Evolutionary conservation across 306 rosid genomes (phyloP).

Genomic region (Prunus campanulata): DNA sequence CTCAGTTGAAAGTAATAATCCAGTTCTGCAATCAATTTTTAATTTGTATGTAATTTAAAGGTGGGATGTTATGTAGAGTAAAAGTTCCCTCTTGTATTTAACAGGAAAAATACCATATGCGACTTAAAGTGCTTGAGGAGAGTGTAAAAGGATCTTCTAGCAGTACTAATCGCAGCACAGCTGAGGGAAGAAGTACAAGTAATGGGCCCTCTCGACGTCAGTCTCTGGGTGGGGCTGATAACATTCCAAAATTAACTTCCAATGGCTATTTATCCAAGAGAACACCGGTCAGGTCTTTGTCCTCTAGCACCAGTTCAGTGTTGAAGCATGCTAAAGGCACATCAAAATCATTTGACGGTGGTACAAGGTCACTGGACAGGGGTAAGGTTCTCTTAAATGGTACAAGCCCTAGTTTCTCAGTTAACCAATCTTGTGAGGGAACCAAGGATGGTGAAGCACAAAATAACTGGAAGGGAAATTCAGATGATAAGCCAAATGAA

Average conservation of each 20-base stretch:
- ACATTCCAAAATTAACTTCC: constrained; percentile 60
- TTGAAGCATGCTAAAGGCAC: constrained; percentile 96
- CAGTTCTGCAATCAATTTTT: constrained; percentile 27
- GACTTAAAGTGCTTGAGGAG: constrained; percentile 95
- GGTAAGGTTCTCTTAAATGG: constrained; percentile 82
- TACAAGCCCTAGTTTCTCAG: constrained; percentile 58
- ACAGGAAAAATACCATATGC: constrained; percentile 87
- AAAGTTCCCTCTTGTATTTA: constrained; percentile 22
- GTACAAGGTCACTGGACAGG: constrained; percentile 89
- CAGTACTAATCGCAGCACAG: constrained; percentile 63
- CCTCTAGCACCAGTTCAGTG: constrained; percentile 79
- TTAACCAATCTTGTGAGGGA: constrained; percentile 78
- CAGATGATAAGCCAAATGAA: constrained; percentile 77
- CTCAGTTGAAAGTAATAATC: constrained; percentile 87
- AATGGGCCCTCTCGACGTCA: constrained; percentile 97
- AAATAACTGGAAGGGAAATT: constrained; percentile 66
- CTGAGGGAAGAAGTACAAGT: constrained; percentile 76
- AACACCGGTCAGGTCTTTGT: constrained; percentile 62
- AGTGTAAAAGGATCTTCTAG: constrained; percentile 79
- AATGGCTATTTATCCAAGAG: constrained; percentile 86
- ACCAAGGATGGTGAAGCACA: constrained; percentile 53
- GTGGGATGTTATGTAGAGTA: neutral
- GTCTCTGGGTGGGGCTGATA: constrained; percentile 97
- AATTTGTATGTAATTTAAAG: neutral
- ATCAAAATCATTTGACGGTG: constrained; percentile 98